Conservation (phyloP, 139 green algal species). For the Yamagishiella unicocca region DNA sequence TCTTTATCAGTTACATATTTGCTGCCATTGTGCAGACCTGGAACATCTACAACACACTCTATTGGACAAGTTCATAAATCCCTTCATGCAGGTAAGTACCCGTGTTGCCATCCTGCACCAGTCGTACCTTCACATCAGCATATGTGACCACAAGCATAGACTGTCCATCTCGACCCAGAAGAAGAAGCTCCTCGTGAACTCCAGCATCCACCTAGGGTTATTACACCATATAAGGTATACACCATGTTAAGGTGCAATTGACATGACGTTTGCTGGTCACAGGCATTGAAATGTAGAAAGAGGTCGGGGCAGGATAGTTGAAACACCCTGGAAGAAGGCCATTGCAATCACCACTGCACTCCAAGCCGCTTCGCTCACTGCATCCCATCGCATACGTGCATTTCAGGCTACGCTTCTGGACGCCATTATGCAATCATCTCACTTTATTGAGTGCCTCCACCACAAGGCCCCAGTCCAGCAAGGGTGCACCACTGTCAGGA, state of each 20-base stretch:
- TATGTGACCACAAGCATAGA: slow-evolving; percentile 94
- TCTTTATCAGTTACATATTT: background rate
- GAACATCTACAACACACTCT: background rate
- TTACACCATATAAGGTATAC: too few relatives aligned
- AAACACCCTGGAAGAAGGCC: too few relatives aligned
- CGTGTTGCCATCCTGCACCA: background rate
- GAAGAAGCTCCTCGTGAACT: slow-evolving; percentile 84
- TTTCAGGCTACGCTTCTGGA: too few relatives aligned
- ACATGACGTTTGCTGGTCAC: too few relatives aligned
- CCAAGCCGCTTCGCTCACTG: too few relatives aligned
- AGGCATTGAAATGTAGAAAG: too few relatives aligned
- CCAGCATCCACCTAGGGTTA: slow-evolving; percentile 81
- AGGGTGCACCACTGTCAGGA: slow-evolving; percentile 73
- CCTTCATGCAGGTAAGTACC: too few relatives aligned
- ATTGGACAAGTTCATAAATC: background rate
- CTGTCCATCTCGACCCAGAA: slow-evolving; percentile 88
- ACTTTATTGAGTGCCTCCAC: slow-evolving; percentile 93
- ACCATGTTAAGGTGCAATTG: too few relatives aligned
- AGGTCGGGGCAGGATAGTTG: too few relatives aligned
- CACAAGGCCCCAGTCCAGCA: slow-evolving; percentile 92
- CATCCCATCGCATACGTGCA: too few relatives aligned
- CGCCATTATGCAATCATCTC: too few relatives aligned
- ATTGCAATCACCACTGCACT: too few relatives aligned
- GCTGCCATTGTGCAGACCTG: background rate
- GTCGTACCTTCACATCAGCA: slow-evolving; percentile 80